A percentile compares a stretch with the other conserved stretches of the same genome.
Evolutionary conservation across 768 basidiomycete genomes (phyloP).

Genomic region (Tricholoma sp.): DNA sequence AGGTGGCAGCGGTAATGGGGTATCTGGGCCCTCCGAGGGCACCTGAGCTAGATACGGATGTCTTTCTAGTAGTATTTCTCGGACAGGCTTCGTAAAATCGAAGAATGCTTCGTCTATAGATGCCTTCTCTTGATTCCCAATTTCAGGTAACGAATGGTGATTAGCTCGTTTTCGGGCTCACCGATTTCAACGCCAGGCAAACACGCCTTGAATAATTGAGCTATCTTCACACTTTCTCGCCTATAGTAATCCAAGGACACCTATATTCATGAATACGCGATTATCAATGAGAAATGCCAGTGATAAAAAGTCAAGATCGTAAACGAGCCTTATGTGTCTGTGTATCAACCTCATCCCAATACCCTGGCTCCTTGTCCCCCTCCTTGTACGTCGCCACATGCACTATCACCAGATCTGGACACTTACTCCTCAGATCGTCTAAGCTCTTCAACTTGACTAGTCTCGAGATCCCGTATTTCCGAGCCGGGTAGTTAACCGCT

Average conservation of each 20-base stretch:
- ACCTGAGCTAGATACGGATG: conserved; percentile 74
- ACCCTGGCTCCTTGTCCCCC: conserved; percentile 81
- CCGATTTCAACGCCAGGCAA: conserved; percentile 81
- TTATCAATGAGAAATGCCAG: not conserved
- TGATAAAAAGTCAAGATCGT: not conserved
- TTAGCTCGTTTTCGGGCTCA: conserved; percentile 20
- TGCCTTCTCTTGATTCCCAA: conserved; percentile 70
- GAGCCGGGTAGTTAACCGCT: conserved; percentile 93
- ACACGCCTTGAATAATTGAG: conserved; percentile 74
- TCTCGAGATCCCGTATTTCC: conserved; percentile 89
- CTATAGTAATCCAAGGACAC: conserved; percentile 93
- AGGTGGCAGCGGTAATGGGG: conserved; percentile 70
- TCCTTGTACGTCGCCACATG: conserved; percentile 96
- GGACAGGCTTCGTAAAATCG: conserved; percentile 82
- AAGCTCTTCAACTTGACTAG: conserved; percentile 58
- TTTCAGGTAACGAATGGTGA: not conserved
- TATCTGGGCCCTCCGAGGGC: conserved; percentile 73
- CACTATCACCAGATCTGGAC: conserved; percentile 78
- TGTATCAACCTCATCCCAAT: conserved; percentile 87
- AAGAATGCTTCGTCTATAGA: conserved; percentile 98
- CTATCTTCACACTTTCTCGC: conserved; percentile 84
- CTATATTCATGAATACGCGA: conserved; percentile 29
- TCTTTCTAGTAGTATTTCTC: conserved; percentile 63
- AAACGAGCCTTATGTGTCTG: conserved; percentile 81
- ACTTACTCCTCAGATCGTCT: conserved; percentile 78